Conservation (phyloP, 2,329 filamentous ascomycete genomes). For the Trichoderma atroviride region DNA sequence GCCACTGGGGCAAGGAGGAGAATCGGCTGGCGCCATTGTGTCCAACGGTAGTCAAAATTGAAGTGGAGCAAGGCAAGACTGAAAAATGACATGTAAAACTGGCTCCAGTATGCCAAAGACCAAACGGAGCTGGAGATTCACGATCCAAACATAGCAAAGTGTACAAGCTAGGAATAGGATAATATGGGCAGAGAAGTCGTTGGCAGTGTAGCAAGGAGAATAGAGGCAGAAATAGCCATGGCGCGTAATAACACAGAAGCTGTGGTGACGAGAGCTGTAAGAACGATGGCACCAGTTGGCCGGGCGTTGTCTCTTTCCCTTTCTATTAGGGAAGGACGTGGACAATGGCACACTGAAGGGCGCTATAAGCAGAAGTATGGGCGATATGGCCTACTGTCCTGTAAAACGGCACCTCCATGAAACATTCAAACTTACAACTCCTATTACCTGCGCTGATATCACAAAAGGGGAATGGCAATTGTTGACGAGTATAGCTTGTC, state of each 20-base stretch:
- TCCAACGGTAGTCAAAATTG: slow-evolving; percentile 33
- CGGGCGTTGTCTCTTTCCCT: not conserved
- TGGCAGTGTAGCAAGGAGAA: not conserved
- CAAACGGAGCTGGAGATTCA: slow-evolving; percentile 29
- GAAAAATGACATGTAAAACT: slow-evolving; percentile 35
- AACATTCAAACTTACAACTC: not conserved
- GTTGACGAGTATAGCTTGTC: not conserved
- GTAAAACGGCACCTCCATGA: not conserved
- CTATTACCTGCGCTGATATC: not conserved
- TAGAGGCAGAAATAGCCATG: not conserved
- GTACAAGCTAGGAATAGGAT: slow-evolving; percentile 33
- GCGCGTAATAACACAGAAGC: not conserved
- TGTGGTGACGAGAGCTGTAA: not conserved
- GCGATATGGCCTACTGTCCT: not conserved
- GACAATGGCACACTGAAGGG: not conserved
- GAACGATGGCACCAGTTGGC: slow-evolving; percentile 13
- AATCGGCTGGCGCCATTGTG: slow-evolving; percentile 40
- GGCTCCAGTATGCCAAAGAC: slow-evolving; percentile 3
- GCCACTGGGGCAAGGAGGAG: slow-evolving; percentile 30
- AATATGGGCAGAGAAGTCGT: slow-evolving; percentile 21
- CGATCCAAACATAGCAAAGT: slow-evolving; percentile 43
- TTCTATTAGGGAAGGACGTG: not conserved
- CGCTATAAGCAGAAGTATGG: not conserved
- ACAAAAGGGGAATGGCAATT: not conserved
- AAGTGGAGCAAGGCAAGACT: slow-evolving; percentile 38